Evolutionary conservation across 2,329 filamentous ascomycete species (phyloP).

Genomic region (Emergomyces pasteurianus): DNA sequence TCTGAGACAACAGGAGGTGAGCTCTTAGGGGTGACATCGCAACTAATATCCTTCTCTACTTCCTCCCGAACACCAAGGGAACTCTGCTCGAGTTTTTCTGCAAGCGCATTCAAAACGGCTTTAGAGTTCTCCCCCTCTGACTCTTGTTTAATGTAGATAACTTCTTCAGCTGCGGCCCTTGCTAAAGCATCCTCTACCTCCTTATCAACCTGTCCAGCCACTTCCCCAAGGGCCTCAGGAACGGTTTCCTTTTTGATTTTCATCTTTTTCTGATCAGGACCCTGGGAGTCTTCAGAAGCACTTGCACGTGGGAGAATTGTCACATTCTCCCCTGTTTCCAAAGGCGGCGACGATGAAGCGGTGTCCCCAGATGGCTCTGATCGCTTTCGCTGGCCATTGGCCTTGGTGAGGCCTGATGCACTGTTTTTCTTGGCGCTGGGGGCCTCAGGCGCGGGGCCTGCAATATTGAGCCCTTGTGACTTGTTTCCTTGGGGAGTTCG

Average conservation of each 20-base stretch:
- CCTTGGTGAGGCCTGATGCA: not conserved
- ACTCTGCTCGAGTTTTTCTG: constrained; percentile 25
- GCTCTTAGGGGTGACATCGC: constrained; percentile 41
- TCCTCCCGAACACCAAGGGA: constrained; percentile 33
- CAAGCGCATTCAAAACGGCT: constrained; percentile 23
- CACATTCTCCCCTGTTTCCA: not conserved
- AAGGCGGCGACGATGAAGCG: not conserved
- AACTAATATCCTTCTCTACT: constrained; percentile 44
- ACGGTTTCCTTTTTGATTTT: constrained; percentile 49
- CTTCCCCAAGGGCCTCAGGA: constrained; percentile 54
- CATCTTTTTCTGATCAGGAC: not conserved
- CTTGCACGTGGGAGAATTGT: not conserved
- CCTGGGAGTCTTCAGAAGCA: not conserved
- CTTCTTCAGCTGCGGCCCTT: constrained; percentile 43
- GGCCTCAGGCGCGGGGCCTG: constrained; percentile 22
- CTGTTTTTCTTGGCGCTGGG: constrained; percentile 6
- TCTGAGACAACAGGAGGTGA: constrained; percentile 19
- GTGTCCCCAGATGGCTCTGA: not conserved
- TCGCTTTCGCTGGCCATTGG: not conserved
- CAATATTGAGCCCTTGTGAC: constrained; percentile 26
- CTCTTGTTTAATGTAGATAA: constrained; percentile 22
- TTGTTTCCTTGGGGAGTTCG: constrained; percentile 38
- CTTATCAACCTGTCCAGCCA: constrained; percentile 49
- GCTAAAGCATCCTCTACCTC: constrained; percentile 56
- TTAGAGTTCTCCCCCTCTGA: constrained; percentile 24